A percentile compares a stretch with the other conserved stretches of the same genome.
Conservation (phyloP, 169 alveolate species). For the Babesia gibsoni region DNA sequence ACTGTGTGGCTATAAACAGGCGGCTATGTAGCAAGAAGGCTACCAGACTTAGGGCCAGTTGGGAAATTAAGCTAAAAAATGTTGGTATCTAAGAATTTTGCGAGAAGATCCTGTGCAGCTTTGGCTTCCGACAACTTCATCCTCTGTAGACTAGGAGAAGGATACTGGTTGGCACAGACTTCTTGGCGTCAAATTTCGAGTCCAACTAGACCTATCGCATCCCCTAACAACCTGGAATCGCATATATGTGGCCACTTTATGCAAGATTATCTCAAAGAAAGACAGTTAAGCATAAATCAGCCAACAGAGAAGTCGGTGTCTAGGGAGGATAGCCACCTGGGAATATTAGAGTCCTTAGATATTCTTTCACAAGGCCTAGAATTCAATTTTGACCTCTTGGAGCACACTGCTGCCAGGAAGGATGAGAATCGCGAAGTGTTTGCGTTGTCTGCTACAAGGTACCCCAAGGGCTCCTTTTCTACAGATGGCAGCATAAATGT, state of each 20-base stretch:
- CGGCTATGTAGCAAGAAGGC: too few relatives aligned
- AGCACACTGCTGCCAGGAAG: neutral
- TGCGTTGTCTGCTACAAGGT: neutral
- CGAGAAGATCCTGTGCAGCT: neutral
- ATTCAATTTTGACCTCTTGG: conserved; percentile 14
- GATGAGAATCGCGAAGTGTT: neutral
- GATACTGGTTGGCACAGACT: neutral
- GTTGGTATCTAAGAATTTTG: neutral
- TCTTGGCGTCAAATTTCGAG: neutral
- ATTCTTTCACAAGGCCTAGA: neutral
- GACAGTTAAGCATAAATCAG: neutral
- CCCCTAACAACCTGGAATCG: neutral
- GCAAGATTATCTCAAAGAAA: conserved; percentile 27
- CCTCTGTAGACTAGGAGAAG: neutral
- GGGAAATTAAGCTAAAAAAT: neutral
- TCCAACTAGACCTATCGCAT: neutral
- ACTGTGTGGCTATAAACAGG: too few relatives aligned
- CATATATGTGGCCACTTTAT: neutral
- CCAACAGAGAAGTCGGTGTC: neutral
- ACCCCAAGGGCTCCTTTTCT: conserved; percentile 36
- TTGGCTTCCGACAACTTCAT: neutral
- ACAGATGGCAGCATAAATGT: conserved; percentile 41
- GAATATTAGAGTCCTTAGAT: conserved; percentile 4
- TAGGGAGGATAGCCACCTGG: neutral
- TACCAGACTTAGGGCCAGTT: too few relatives aligned